Percentiles rank a stretch among this genome's conserved stretches.
phyloP scores from a whole-genome alignment of 1,139 yeast species.

The Hyphopichia fennica region DNA sequence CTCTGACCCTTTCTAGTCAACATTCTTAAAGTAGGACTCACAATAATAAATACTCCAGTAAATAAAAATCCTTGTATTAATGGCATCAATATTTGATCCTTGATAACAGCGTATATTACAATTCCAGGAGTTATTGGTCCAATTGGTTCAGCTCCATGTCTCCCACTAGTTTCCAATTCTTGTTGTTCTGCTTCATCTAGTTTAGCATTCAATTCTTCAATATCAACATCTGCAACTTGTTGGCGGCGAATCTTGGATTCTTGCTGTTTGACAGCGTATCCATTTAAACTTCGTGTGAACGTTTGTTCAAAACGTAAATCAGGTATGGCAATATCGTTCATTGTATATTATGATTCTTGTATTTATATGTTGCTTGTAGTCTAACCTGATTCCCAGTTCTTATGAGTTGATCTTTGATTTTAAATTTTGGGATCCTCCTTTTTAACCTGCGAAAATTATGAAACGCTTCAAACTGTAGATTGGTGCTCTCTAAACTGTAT shows the following conservation, averaged over 20 bases:
- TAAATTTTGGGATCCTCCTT: too few species aligned
- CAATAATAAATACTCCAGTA: conserved; percentile 34
- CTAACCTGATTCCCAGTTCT: too few species aligned
- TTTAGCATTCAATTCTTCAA: conserved; percentile 19
- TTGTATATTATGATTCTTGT: background rate
- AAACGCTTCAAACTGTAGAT: background rate
- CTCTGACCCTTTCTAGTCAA: conserved; percentile 32
- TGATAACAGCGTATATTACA: conserved; percentile 55
- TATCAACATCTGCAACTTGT: conserved; percentile 23
- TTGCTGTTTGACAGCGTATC: conserved; percentile 23
- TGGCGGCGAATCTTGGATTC: conserved; percentile 2
- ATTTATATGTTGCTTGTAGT: too few species aligned
- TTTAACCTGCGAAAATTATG: too few species aligned
- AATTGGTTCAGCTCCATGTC: conserved; percentile 20
- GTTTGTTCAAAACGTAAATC: conserved; percentile 68
- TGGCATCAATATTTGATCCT: conserved; percentile 72
- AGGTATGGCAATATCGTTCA: conserved; percentile 40
- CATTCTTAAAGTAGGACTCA: conserved; percentile 27
- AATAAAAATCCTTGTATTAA: conserved; percentile 48
- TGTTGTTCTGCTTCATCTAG: conserved; percentile 24
- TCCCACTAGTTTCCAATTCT: conserved; percentile 9
- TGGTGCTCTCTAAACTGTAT: too few species aligned
- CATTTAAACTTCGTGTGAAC: conserved; percentile 49
- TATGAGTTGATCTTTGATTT: too few species aligned
- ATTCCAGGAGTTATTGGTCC: conserved; percentile 46